Base-by-base conservation (phyloP, 768 basidiomycete species). In the Agaricus subrufescens region DNA sequence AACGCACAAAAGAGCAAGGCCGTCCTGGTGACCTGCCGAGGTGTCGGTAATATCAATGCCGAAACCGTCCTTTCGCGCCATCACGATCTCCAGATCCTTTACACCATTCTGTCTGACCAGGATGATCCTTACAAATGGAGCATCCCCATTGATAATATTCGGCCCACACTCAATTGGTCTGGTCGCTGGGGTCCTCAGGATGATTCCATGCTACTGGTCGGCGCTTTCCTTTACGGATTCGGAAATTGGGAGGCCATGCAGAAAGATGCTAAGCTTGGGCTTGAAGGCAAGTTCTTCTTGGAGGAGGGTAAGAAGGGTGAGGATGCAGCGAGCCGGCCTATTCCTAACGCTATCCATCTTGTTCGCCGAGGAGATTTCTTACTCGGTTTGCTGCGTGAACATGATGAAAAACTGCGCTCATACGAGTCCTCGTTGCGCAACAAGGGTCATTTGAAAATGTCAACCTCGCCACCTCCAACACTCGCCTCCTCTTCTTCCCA, bases 1-100 rank as follows among this genome's bases (percentile, higher is more conserved):
- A 92, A 93, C 61, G 91, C 92, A 3, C 89, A 95, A 73, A 95
- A 96, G 73, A 94, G 94, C 79, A 98, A 98, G 70, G 97, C 97
- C 0, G 91, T 98, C 44, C 81, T 99, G 42, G 90, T 98, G 62
- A 86, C 87, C 23, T 97, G 87, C 75, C 84, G 90, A 59, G 87
- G 86, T 48, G 93, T 98, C 52, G 80, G 87, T 60, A 94, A 91
- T 65, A 92, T 99, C 78, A 99, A 99, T 68, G 97, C 97, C 11
- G 97, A 98, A 70, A 98, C 97, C 0, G 89, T 98, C 49, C 82
- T 97, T 52, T 91, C 91, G 26, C 85, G 97, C 31, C 76, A 89
- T 67, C 86, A 89, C 38, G 94, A 97, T 69, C 85, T 99, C 51
- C 86, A 86, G 60, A 90, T 96, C 48, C 78, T 98, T 26, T 91